Base-by-base conservation (phyloP, 768 basidiomycete species). In the Tubosaeta sp. region DNA sequence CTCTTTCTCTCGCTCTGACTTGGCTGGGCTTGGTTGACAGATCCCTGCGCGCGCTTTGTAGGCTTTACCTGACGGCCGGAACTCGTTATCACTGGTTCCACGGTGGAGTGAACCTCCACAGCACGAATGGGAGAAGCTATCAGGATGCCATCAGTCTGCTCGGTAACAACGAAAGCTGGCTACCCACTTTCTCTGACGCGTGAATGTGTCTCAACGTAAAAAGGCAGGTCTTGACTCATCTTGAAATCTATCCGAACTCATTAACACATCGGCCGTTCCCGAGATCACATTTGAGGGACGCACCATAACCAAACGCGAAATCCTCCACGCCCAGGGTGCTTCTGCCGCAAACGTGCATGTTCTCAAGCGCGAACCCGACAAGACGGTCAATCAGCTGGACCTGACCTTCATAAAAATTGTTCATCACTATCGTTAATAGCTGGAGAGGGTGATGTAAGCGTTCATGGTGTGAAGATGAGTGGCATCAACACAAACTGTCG, bases 161-260 rank as follows among this genome's bases (percentile, higher is more conserved):
- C 17, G 2, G 16, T 43, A 25, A 42, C 13, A 7, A 35, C n/a
- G 16, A 39, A 44, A 42, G 12, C 31, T 39, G 17, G 34, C n/a
- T 12, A 12, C 65, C 26, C 48, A 70, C 66, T 55, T 57, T 68
- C 39, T 50, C 66, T 57, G 33, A 68, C 54, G 34, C 32, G 61
- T 25, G 59, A 64, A 43, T 57, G 54, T 22, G 66, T 57, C 22
- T 70, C 59, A 1, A 59, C 66, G 31, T 51, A 54, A 49, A 68
- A 68, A 10, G 68, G 66, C 14, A 68, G 27, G 19, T 68, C 62
- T 13, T 70, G 66, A 50, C 64, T 70, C 62, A 68, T 68, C 29
- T 27, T 52, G 33, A 68, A 64, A 38, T 68, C 66, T 68, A 25
- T 39, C 38, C 22, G 29, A 46, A 43, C 17, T 19, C 14, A 6